These are phyloP conservation scores for Cryphonectria parasitica DNA, from an alignment of 2,329 filamentous ascomycete species.

Conservation along the genomic window DNA sequence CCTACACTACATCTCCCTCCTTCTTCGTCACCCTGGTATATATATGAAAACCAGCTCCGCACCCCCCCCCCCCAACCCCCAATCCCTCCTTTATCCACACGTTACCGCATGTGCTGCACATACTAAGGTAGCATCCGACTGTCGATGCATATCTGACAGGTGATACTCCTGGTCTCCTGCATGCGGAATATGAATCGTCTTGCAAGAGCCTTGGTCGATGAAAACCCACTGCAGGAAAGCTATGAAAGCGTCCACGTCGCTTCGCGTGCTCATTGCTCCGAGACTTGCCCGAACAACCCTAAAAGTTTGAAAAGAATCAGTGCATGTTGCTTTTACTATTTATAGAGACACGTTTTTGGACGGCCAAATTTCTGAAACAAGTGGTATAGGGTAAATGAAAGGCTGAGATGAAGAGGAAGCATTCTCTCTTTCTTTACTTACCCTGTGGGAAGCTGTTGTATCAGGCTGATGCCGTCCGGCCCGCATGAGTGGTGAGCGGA, in stretches of 20 bases:
- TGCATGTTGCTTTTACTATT: background rate
- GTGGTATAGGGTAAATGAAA: too few relatives aligned
- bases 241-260: conserved; percentile 56
- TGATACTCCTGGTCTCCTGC: conserved; percentile 2
- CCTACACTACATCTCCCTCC: background rate
- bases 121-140: conserved; percentile 13
- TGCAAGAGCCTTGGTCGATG: conserved; percentile 32
- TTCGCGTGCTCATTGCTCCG: conserved; percentile 62
- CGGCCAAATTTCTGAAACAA: background rate
- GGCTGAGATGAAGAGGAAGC: background rate
- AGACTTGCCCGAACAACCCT: conserved; percentile 64
- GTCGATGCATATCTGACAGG: background rate
- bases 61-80: too few relatives aligned
- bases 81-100: conserved; percentile 6
- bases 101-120: conserved; percentile 9
- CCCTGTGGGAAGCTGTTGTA: conserved; percentile 59
- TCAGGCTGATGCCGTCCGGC: conserved; percentile 55
- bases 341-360: too few relatives aligned
- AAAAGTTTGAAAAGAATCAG: conserved; percentile 13
- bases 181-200: conserved; percentile 10
- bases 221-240: conserved; percentile 49
- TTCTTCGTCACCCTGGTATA: background rate
- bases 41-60: too few relatives aligned
- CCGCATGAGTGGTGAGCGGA: conserved; percentile 63
- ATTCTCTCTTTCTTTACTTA: conserved; percentile 34